Base-by-base conservation (phyloP, 495 filamentous ascomycete genomes). In the Penicillium robsamsonii region DNA sequence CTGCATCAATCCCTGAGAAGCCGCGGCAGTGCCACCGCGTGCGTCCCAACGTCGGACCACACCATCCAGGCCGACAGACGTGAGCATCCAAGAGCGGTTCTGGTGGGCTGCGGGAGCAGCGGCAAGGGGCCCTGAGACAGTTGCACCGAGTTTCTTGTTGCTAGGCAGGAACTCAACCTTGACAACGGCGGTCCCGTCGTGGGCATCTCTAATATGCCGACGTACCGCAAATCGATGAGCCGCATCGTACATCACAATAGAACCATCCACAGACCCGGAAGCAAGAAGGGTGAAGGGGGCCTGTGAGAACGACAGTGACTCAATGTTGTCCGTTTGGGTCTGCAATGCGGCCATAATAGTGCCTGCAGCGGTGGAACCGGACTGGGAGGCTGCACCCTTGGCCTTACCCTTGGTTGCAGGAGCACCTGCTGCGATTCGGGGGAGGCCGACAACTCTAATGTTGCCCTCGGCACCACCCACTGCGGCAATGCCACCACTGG, bases 221-320 rank as follows among this genome's bases (percentile, higher is more conserved):
- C 94, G 79, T 38, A 93, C 80, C 0, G 92, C 90, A 63, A 95
- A 97, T 5, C 86, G 81, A 47, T 91, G 86, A 33, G 89, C 82
- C 0, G 86, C 83, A 71, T 99, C 95, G 63, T 90, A 97, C 7
- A 99, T 79, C 17, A 84, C 89, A 62, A 99, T 92, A 38, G 81
- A 88, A 40, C 92, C 92, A 70, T 99, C 95, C 4, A 97, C 93
- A 53, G 86, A 89, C 0, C 91, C 92, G 0, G 91, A 86, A 2
- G 94, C 95, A 13, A 99, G 81, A 5, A 97, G 79, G 12, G 84
- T 87, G 17, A 91, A 71, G 0, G 87, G 86, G 8, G 86, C 82
- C 17, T 85, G 79, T 0, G 89, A 86, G 79, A 99, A 97, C 15
- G 87, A 83, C 0, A 99, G 77, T 0, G 89, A 90, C 74, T 97